Evolutionary conservation across 495 filamentous ascomycete genomes (phyloP), one percentile per base, ranked within the genome.

Genomic region (Amniculicola lignicola): DNA sequence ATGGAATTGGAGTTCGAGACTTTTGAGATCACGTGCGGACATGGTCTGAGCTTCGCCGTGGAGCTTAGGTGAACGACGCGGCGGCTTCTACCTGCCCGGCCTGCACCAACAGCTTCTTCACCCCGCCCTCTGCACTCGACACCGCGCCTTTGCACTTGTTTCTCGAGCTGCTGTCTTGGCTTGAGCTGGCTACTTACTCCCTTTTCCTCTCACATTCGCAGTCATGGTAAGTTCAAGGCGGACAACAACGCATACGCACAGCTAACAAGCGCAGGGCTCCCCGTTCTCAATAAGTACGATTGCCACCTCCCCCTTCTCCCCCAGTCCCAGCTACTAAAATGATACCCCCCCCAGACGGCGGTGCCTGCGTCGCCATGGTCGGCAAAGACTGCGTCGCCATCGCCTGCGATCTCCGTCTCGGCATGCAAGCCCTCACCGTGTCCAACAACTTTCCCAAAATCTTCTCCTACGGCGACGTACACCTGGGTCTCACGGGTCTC

Each of bases 371-470:
- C 65, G 91, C 89, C 70, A 98, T 97, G 93, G 90, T 93, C 50
- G 93, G 93, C 78, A 97, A 97, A 74, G 89, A 96, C 84, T 98
- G 93, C 73, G 93, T 98, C 36, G 93, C 93, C 74, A 97, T 98
- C 67, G 93, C 93, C 68, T 98, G 93, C 78, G 93, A 98, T 74
- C 90, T 98, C 59, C 91, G 93, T 50, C 88, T 98, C 51, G 93
- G 93, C 59, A 85, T 96, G 71, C 94, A 98, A 79, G 79, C 94
- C 65, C 81, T 98, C 69, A 98, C 93, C 33, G 85, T 98, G 50
- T 95, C 89, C 69, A 97, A 97, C 83, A 95, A 96, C 84, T 97
- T 96, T 82, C 93, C 93, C 75, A 98, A 98, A 77, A 89, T 98
- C 81, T 97, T 97, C 84, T 82, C 86, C 71, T 96, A 95, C 79